phyloP scores from a whole-genome alignment of 108 stramenopile genomes.

The Fragilariopsis cylindrus region DNA sequence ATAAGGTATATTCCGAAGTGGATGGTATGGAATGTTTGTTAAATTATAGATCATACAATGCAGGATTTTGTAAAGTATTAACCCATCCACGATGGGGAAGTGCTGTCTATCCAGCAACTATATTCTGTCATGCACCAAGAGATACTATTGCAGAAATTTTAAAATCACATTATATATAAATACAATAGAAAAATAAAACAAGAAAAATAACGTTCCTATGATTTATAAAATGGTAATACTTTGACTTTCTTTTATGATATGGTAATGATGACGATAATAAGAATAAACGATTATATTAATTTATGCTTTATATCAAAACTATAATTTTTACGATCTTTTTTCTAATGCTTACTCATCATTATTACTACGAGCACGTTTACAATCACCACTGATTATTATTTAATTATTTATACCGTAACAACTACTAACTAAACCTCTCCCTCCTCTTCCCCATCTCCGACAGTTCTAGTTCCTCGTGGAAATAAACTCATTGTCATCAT shows the following conservation, averaged over 20 bases:
- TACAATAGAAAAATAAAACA: not conserved
- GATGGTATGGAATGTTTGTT: slow-evolving; percentile 92
- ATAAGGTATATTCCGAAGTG: slow-evolving; percentile 91
- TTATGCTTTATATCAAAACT: not conserved
- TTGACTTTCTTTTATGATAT: not conserved
- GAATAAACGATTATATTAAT: not conserved
- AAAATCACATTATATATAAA: not conserved
- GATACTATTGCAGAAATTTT: slow-evolving; percentile 35
- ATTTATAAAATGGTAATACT: not conserved
- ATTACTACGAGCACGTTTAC: no score
- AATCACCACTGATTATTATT: no score
- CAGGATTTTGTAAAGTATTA: slow-evolving; percentile 95
- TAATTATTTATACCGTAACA: no score
- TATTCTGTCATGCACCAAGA: slow-evolving; percentile 82
- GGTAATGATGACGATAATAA: not conserved
- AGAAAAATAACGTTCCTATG: not conserved
- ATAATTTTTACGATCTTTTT: not conserved
- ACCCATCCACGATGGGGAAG: slow-evolving; percentile 95
- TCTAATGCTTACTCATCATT: no score
- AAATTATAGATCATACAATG: slow-evolving; percentile 88
- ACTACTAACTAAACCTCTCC: no score
- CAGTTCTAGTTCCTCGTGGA: not conserved
- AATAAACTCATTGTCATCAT: slow-evolving; percentile 91
- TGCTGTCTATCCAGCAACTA: slow-evolving; percentile 95
- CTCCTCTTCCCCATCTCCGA: not conserved